These are phyloP conservation scores for Leucocoprinus sp. DNA, from an alignment of 768 basidiomycete genomes.

Conservation along the genomic window DNA sequence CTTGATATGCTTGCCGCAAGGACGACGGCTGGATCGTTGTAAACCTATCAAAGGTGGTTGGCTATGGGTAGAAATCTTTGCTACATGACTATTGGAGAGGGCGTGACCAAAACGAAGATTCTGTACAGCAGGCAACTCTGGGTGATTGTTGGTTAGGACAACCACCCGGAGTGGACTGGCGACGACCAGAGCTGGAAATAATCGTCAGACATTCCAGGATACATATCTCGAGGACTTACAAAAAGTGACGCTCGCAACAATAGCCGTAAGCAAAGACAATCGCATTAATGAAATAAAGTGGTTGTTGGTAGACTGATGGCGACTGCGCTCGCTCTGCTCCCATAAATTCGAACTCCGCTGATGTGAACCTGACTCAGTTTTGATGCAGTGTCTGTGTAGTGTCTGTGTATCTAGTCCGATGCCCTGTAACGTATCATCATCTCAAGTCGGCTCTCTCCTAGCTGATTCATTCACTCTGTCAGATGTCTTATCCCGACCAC, in stretches of 20 bases:
- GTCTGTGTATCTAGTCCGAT: too few species aligned
- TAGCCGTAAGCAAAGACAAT: constrained; percentile 26
- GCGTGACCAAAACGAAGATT: constrained; percentile 19
- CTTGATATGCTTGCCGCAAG: constrained; percentile 16
- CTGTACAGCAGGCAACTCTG: not conserved
- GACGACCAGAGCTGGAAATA: constrained; percentile 27
- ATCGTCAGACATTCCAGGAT: not conserved
- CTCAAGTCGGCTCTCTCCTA: too few species aligned
- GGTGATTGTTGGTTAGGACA: constrained; percentile 18
- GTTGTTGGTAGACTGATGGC: not conserved
- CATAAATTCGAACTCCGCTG: constrained; percentile 5
- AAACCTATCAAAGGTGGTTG: not conserved
- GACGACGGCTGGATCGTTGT: constrained; percentile 13
- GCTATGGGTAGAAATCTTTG: not conserved
- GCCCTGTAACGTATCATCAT: too few species aligned
- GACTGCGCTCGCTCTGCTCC: not conserved
- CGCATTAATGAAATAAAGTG: constrained; percentile 23
- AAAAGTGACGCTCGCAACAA: constrained; percentile 29
- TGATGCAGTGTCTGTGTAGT: too few species aligned
- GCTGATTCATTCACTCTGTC: too few species aligned
- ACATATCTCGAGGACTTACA: constrained; percentile 18
- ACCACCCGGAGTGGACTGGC: constrained; percentile 47
- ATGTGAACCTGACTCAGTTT: constrained; percentile 2
- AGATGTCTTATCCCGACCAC: too few species aligned
- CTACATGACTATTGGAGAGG: constrained; percentile 1